phyloP scores from a whole-genome alignment of 257 asterid genomes.

The Rhazya stricta region DNA sequence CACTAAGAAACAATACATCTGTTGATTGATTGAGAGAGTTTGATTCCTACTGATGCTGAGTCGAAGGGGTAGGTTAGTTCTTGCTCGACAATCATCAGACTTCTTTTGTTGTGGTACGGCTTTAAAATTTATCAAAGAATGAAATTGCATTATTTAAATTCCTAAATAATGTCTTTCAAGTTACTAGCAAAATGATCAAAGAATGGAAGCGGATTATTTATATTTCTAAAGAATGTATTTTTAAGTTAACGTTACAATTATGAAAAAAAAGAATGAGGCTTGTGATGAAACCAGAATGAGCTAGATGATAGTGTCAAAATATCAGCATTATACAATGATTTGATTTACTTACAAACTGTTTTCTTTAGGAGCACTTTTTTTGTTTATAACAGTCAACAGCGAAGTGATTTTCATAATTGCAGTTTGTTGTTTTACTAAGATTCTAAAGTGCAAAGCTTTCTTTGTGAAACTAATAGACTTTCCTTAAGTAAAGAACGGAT shows the following conservation, averaged over 20 bases:
- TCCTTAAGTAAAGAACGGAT: neutral
- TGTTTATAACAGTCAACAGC: neutral
- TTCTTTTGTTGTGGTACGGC: neutral
- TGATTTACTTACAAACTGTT: too few relatives aligned
- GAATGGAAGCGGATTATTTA: neutral
- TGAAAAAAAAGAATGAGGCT: neutral
- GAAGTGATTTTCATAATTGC: neutral
- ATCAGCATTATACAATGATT: neutral
- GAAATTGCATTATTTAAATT: neutral
- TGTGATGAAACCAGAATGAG: neutral
- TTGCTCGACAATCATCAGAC: neutral
- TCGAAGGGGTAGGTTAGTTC: neutral
- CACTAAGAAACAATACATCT: neutral
- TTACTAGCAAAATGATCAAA: neutral
- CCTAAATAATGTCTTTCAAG: neutral
- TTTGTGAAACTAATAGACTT: too few relatives aligned
- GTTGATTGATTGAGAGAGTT: neutral
- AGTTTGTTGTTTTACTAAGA: neutral
- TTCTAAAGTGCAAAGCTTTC: neutral
- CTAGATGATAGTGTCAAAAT: neutral
- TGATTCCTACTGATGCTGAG: neutral
- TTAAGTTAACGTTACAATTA: neutral
- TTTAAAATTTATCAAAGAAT: neutral
- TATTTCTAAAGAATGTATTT: neutral
- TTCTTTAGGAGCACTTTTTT: neutral